Evolutionary conservation across 2,329 filamentous ascomycete species (phyloP), one percentile per base, ranked within the genome.

Genomic region (Aureobasidium lini): DNA sequence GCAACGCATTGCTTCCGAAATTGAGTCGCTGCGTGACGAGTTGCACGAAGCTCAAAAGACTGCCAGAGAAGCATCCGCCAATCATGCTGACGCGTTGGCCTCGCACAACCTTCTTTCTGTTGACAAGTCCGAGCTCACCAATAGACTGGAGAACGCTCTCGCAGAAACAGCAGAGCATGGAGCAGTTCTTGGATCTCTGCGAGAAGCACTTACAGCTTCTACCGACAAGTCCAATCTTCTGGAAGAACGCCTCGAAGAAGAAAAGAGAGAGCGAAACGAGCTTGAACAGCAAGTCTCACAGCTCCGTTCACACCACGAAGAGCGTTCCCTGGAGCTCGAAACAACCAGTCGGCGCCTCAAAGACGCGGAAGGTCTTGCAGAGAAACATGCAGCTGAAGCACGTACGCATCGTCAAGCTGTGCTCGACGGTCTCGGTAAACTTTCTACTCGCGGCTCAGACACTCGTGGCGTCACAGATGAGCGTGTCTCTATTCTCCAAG

Each of bases 381-480:
- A 95, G 68, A 90, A 87, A 65, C 87, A 96, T 71, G 89, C 92
- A 5, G 84, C 86, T 65, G 95, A 99, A 75, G 93, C 94, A 6
- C 83, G 86, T 60, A 88, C 88, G 15, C 93, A 97, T 69, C 89
- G 89, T 28, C 80, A 88, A 66, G 92, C 89, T 23, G 85, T 99
- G 36, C 76, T 97, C 47, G 81, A 85, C 50, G 93, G 94, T 4
- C 80, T 99, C 10, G 88, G 90, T 66, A 91, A 87, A 72, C 82
- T 92, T 8, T 76, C 81, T 0, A 70, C 81, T 1, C 81, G 81
- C 36, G 81, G 84, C 61, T 70, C 79, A 29, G 72, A 75, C 39
- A 75, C 78, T 4, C 74, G 75, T 62, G 79, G 78, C 39, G 77
- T 75, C 1, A 80, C 84, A 59, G 75, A 83, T 37, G 86, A 90